Evolutionary conservation across 164 flowering plant genomes (phyloP).

Genomic region (Chimonanthus salicifolius): DNA sequence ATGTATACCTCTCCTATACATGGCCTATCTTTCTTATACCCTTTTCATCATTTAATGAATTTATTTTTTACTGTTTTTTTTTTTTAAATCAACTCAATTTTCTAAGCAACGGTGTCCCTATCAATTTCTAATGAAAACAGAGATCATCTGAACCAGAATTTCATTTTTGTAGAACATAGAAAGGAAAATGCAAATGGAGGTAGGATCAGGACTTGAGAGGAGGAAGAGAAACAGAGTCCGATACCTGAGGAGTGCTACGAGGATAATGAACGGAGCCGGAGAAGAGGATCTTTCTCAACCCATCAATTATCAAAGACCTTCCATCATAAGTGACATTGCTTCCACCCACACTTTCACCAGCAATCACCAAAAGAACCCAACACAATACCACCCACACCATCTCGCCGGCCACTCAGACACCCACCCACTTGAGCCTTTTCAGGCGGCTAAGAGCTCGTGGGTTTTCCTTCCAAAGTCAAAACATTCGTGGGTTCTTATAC

Average conservation of each 20-base stretch:
- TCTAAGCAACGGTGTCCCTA: too few relatives aligned
- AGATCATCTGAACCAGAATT: too few relatives aligned
- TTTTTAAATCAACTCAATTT: too few relatives aligned
- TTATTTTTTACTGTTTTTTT: too few relatives aligned
- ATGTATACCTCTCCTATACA: too few relatives aligned
- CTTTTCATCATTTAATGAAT: too few relatives aligned
- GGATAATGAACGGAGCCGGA: slow-evolving; percentile 64
- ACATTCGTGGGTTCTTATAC: neutral
- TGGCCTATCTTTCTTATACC: too few relatives aligned
- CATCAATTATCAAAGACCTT: slow-evolving; percentile 41
- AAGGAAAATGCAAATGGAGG: too few relatives aligned
- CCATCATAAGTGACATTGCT: slow-evolving; percentile 40
- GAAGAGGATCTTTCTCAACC: slow-evolving; percentile 36
- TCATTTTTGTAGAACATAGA: too few relatives aligned
- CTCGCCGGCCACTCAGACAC: neutral
- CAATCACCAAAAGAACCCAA: neutral
- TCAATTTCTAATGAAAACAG: too few relatives aligned
- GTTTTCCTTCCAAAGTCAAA: neutral
- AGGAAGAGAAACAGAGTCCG: slow-evolving; percentile 6
- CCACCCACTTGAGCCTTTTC: neutral
- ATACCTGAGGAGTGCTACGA: slow-evolving; percentile 57
- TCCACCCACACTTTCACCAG: slow-evolving; percentile 14
- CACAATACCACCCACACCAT: neutral
- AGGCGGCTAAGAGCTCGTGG: neutral
- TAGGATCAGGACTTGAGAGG: neutral